Evolutionary conservation across 164 flowering plant genomes (phyloP), one percentile per base, ranked within the genome.

Genomic region (Vitis rupestris): DNA sequence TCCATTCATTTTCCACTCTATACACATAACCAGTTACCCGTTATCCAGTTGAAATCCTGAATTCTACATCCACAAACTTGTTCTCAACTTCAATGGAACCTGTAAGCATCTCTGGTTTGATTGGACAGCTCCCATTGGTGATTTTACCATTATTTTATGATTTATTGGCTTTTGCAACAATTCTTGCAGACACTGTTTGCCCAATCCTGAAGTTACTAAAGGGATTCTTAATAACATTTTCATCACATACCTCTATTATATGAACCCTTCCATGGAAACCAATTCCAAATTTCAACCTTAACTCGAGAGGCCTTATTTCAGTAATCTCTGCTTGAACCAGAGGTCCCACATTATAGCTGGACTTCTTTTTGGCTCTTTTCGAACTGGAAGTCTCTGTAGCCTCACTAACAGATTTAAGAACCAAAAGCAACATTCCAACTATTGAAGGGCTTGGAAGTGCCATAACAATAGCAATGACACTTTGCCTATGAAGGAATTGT

Each of bases 291-390:
- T 90, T 92, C 70, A 93, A 27, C 62, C 84, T 81, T 68, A 96
- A 60, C 75, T 93, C 98, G 58, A 88, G 83, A 64, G 23, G 89
- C 81, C 73, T 90, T 63, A 88, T 81, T 51, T 92, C 95, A 66
- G 88, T 89, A 72, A 95, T 85, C 98, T 94, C 98, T 11, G 95
- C 99, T 71, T 86, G 85, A 68, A 96, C 88, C 47, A 88, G 74
- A 61, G 97, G 80, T 60, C 98, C 98, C 58, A 88, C 85, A 68
- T 82, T 63, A 74, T 79, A 89, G 55, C 74, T 71, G 14, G 92
- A 86, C 53, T 83, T 92, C 79, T 73, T 92, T 72, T 82, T 91
- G 1, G 17, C 0, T 19, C 87, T 86, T 72, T 96, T 93, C 8
- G 89, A 81, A 77, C 84, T 83, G 59, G 93, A 88, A 53, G 90